A percentile compares a stretch with the other conserved stretches of the same genome.
Conservation (phyloP, 163 green algal genomes). For the Scenedesmus sp. region DNA sequence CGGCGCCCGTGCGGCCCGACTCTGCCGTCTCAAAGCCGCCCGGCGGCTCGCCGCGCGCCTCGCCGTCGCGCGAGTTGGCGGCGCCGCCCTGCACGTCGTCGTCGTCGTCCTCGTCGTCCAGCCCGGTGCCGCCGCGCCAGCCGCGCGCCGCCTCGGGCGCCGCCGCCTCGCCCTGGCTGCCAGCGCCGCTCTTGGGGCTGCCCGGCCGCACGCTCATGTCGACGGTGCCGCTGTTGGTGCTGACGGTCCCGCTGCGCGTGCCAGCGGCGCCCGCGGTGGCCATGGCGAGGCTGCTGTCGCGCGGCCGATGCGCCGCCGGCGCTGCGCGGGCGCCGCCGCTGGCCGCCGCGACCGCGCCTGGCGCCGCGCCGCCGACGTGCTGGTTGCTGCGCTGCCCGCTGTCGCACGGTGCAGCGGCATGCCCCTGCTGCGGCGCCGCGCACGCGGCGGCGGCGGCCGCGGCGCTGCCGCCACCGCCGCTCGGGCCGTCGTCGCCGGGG, state of each 20-base stretch:
- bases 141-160: not conserved
- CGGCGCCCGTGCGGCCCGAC: not conserved
- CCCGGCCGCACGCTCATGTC: conserved; percentile 46
- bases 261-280: conserved; percentile 36
- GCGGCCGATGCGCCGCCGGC: conserved; percentile 4
- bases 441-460: too few relatives aligned
- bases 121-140: not conserved
- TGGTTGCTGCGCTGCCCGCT: conserved; percentile 19
- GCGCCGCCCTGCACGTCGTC: conserved; percentile 30
- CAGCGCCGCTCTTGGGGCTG: conserved; percentile 25
- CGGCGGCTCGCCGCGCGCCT: conserved; percentile 37
- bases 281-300: conserved; percentile 53
- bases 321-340: not conserved
- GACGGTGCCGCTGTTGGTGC: conserved; percentile 46
- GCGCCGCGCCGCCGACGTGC: not conserved
- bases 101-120: conserved; percentile 4
- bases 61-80: conserved; percentile 27
- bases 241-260: conserved; percentile 45
- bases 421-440: not conserved
- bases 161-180: conserved; percentile 31
- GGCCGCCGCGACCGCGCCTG: not conserved
- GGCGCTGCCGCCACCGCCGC: too few relatives aligned
- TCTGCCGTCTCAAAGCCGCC: conserved; percentile 39
- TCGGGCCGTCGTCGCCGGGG: too few relatives aligned
- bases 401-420: not conserved